Percentiles rank a stretch among this genome's conserved stretches.
These are phyloP conservation scores for Tetrahymena elliotti DNA, from an alignment of 73 alveolate genomes.

Conservation along the genomic window DNA sequence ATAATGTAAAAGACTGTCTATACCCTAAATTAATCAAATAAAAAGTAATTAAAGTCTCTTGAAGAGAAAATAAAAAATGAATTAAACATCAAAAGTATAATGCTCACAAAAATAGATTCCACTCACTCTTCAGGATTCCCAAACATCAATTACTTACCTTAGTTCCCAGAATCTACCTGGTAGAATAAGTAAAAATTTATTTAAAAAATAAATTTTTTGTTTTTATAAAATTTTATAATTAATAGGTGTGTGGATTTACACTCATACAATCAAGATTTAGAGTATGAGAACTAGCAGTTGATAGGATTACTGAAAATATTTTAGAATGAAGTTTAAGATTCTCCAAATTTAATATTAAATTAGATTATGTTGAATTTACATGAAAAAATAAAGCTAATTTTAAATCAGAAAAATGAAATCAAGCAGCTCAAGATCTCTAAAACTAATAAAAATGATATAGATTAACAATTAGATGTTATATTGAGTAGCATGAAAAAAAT, in stretches of 20 bases:
- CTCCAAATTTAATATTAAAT: background rate
- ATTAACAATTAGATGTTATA: background rate
- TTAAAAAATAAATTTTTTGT: background rate
- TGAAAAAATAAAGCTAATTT: background rate
- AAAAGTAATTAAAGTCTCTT: background rate
- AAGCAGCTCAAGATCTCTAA: background rate
- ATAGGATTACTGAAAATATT: background rate
- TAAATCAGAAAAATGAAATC: background rate
- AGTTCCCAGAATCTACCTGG: background rate
- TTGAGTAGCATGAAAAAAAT: background rate
- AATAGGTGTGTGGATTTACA: background rate
- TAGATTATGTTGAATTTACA: background rate
- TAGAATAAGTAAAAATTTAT: background rate
- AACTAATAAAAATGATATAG: background rate
- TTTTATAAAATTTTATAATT: background rate
- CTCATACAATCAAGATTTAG: background rate
- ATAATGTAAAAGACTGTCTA: background rate
- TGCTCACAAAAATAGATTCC: background rate
- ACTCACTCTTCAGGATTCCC: background rate
- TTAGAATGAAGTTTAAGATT: background rate
- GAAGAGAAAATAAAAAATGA: background rate
- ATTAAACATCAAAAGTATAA: background rate
- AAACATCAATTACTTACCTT: background rate
- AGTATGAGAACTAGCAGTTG: background rate
- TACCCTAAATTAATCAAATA: background rate